A percentile compares a stretch with the other conserved stretches of the same genome.
phyloP scores from a whole-genome alignment of 2,329 filamentous ascomycete species.

The Nemania bipapillata region DNA sequence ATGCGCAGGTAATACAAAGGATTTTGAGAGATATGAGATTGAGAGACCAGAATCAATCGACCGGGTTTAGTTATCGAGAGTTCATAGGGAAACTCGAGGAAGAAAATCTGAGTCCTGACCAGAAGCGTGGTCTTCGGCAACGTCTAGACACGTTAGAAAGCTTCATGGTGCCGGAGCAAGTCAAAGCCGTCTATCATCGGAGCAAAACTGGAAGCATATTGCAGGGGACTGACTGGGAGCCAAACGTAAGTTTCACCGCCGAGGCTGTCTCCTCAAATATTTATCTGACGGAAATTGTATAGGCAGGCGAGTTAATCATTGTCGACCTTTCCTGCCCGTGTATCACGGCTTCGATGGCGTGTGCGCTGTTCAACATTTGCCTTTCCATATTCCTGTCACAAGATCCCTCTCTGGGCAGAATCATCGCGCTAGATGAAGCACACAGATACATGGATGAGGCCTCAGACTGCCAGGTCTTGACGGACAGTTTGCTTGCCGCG shows the following conservation, averaged over 20 bases:
- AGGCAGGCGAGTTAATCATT: slow-evolving; percentile 68
- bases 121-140: slow-evolving; percentile 66
- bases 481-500: slow-evolving; percentile 68
- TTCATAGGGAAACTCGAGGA: slow-evolving; percentile 57
- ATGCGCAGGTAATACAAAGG: slow-evolving; percentile 65
- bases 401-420: slow-evolving; percentile 60
- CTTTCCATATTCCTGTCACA: slow-evolving; percentile 73
- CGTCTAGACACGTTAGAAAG: slow-evolving; percentile 72
- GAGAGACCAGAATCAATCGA: slow-evolving; percentile 53
- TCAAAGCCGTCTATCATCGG: slow-evolving; percentile 18
- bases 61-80: slow-evolving; percentile 60
- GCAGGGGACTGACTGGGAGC: slow-evolving; percentile 48
- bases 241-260: slow-evolving; percentile 39
- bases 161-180: slow-evolving; percentile 61
- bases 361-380: slow-evolving; percentile 77
- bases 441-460: slow-evolving; percentile 77
- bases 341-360: slow-evolving; percentile 73
- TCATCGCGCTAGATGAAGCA: slow-evolving; percentile 79
- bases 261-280: not conserved
- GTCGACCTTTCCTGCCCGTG: slow-evolving; percentile 80
- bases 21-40: slow-evolving; percentile 68
- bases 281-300: slow-evolving; percentile 1
- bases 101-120: slow-evolving; percentile 58
- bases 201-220: not conserved
- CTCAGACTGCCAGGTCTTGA: slow-evolving; percentile 67